Conservation (phyloP, 1,284 basidiomycete genomes). For the Moesziomyces globuligerus region DNA sequence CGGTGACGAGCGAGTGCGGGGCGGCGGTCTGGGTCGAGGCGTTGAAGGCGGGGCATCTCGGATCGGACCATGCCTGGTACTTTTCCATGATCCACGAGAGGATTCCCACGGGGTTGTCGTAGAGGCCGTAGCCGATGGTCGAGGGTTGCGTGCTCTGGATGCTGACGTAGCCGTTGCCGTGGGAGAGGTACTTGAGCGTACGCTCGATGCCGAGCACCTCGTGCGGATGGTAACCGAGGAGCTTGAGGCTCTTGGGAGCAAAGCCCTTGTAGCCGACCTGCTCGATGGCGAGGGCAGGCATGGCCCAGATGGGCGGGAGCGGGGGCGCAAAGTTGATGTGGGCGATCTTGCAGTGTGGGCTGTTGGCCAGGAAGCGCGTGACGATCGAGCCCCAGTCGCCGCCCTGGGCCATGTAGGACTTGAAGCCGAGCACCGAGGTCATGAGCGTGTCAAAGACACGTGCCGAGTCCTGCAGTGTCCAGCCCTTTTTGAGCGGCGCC, state of each 20-base stretch:
- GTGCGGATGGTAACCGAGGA: slow-evolving; percentile 27
- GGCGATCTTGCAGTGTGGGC: slow-evolving; percentile 47
- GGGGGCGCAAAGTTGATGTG: slow-evolving; percentile 54
- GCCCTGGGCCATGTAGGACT: slow-evolving; percentile 54
- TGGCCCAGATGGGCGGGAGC: slow-evolving; percentile 28
- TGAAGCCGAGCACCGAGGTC: slow-evolving; percentile 47
- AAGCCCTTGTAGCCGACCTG: slow-evolving; percentile 12
- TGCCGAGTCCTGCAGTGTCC: slow-evolving; percentile 45
- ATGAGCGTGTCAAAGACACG: slow-evolving; percentile 54
- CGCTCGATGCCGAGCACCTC: slow-evolving; percentile 32
- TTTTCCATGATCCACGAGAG: slow-evolving; percentile 48
- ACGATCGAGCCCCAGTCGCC: slow-evolving; percentile 57
- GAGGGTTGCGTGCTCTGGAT: slow-evolving; percentile 36
- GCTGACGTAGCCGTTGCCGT: slow-evolving; percentile 26
- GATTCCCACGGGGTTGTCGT: slow-evolving; percentile 36
- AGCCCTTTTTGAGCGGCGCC: slow-evolving; percentile 38
- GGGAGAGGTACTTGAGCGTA: slow-evolving; percentile 21
- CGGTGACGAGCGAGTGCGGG: slow-evolving; percentile 32
- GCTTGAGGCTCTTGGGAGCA: slow-evolving; percentile 4
- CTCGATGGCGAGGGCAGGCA: slow-evolving; percentile 28
- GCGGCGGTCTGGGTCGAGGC: slow-evolving; percentile 3
- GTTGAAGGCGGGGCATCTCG: slow-evolving; percentile 50
- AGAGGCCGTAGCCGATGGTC: slow-evolving; percentile 26
- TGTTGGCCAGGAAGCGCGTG: slow-evolving; percentile 48
- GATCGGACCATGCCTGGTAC: slow-evolving; percentile 56